Base-by-base conservation (phyloP, 2,329 filamentous ascomycete genomes). In the Alternaria longipes region DNA sequence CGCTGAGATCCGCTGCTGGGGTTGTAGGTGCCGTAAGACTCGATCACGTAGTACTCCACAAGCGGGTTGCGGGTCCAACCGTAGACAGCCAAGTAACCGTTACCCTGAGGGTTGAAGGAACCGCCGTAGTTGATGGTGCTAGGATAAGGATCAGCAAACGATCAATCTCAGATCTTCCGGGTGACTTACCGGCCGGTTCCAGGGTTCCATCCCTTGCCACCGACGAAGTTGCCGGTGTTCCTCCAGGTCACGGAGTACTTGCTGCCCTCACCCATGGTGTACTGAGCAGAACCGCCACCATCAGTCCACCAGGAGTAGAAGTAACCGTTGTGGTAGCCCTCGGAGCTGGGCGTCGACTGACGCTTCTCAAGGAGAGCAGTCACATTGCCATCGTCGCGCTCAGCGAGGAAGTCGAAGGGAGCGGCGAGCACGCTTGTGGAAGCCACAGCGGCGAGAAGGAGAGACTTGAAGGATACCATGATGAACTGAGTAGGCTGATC, bases 251-350 rank as follows among this genome's bases (percentile, higher is more conserved):
- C 59, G n/a, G 64, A 65, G 56, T 73, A 73, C 50, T 59, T 61
- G 59, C 70, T 66, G 38, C 58, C 63, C 42, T 62, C 58, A 14
- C 60, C 60, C 58, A 68, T 73, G 18, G 67, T 71, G 64, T 72
- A 73, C 30, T 62, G 64, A 8, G 62, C 70, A 45, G 51, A 63
- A 41, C 66, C 68, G 9, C 73, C 76, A 32, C 83, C 82, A 59
- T 87, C 85, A 55, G 82, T 86, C 85, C 85, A 89, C 80, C 82
- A 87, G 5, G 84, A 86, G 76, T 85, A 88, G 80, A 84, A 88
- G 79, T 82, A 88, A 49, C 66, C 63, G 52, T 68, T 74, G 60
- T 73, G 61, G 50, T 79, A 83, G 49, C 86, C 86, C 3, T 82
- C 84, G 7, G 76, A 73, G 67, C 80, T 84, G 56, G 79, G 70